phyloP scores from a whole-genome alignment of 2,329 filamentous ascomycete species.

The Fusarium compactum region DNA sequence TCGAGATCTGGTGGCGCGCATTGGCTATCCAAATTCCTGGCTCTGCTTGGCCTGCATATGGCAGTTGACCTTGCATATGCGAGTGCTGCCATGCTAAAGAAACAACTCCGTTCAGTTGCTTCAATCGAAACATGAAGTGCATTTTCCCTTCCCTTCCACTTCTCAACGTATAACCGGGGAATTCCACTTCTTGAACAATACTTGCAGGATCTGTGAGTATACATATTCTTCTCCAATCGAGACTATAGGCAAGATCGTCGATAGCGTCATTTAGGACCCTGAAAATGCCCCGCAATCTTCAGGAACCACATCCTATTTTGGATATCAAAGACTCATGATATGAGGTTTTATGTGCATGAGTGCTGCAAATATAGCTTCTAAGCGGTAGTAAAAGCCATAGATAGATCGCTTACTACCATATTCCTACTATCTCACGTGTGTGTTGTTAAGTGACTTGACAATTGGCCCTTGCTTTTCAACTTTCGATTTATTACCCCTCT shows the following conservation, averaged over 20 bases:
- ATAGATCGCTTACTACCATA: background rate
- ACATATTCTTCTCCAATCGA: slow-evolving; percentile 19
- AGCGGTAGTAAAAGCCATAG: background rate
- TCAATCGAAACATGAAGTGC: background rate
- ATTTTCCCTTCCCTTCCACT: too few species aligned
- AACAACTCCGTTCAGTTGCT: background rate
- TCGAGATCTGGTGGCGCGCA: background rate
- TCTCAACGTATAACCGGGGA: background rate
- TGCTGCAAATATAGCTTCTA: background rate
- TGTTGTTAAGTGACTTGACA: background rate
- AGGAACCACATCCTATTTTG: slow-evolving; percentile 7
- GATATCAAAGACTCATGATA: slow-evolving; percentile 31
- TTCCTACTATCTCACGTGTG: background rate
- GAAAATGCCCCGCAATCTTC: slow-evolving; percentile 21
- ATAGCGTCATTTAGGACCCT: slow-evolving; percentile 35
- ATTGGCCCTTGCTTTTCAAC: background rate
- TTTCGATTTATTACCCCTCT: slow-evolving; percentile 17
- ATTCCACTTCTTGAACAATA: background rate
- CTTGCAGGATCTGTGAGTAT: slow-evolving; percentile 21
- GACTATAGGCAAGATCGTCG: slow-evolving; percentile 25
- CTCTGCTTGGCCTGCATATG: background rate
- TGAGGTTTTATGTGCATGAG: background rate
- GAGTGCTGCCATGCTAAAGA: background rate
- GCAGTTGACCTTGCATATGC: slow-evolving; percentile 5
- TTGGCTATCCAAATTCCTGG: background rate